Conservation (phyloP, 352 stramenopile genomes). For the Phytophthora pini region DNA sequence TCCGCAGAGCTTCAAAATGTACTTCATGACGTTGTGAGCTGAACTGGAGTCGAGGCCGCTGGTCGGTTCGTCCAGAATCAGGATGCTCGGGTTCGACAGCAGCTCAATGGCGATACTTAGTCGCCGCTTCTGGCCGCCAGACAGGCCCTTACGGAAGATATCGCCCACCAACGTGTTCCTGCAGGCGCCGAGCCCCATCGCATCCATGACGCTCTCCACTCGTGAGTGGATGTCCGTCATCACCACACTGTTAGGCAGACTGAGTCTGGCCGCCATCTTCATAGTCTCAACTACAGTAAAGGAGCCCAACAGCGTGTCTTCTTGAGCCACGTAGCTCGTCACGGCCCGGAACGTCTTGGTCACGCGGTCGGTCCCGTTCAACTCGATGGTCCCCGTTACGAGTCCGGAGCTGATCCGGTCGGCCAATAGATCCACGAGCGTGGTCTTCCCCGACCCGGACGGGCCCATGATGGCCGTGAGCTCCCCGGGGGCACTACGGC, state of each 20-base stretch:
- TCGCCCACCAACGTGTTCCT: conserved; percentile 71
- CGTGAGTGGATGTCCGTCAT: conserved; percentile 39
- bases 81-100: conserved; percentile 66
- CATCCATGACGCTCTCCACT: conserved; percentile 59
- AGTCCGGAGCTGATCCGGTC: conserved; percentile 58
- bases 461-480: conserved; percentile 71
- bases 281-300: conserved; percentile 47
- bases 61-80: conserved; percentile 88
- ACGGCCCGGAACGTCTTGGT: conserved; percentile 50
- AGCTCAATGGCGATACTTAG: conserved; percentile 85
- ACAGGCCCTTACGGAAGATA: conserved; percentile 79
- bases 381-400: conserved; percentile 51
- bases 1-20: conserved; percentile 20
- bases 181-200: conserved; percentile 53
- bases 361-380: conserved; percentile 57
- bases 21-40: conserved; percentile 31
- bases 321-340: conserved; percentile 72
- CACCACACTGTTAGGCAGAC: conserved; percentile 45
- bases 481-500: conserved; percentile 53
- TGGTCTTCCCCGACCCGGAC: conserved; percentile 65
- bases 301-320: conserved; percentile 58
- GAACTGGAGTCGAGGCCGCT: conserved; percentile 46
- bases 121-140: conserved; percentile 78
- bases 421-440: conserved; percentile 66
- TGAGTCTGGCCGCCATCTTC: conserved; percentile 62